Conservation (phyloP, 2,329 filamentous ascomycete species). For the Aureobasidium lini region DNA sequence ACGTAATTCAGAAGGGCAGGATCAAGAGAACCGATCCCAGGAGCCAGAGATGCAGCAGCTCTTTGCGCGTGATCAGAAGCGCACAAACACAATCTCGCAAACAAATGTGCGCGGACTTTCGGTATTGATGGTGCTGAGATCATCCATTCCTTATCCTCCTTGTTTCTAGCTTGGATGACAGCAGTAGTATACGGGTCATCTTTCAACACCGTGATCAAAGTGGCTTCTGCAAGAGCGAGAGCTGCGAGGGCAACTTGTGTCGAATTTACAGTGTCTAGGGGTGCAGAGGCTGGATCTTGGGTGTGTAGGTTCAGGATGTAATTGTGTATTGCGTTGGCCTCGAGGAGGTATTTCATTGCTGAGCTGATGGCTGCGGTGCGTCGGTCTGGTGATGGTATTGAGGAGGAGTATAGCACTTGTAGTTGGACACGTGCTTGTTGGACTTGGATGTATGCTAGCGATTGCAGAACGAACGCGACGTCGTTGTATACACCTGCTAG, state of each 20-base stretch:
- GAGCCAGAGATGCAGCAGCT: constrained; percentile 48
- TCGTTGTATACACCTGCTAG: constrained; percentile 75
- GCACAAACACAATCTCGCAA: constrained; percentile 78
- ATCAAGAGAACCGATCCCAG: constrained; percentile 47
- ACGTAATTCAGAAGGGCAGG: constrained; percentile 64
- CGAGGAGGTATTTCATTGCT: constrained; percentile 70
- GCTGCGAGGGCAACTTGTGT: constrained; percentile 42
- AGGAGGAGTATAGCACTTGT: constrained; percentile 61
- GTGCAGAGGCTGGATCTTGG: constrained; percentile 18
- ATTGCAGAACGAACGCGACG: constrained; percentile 68
- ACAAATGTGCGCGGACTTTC: constrained; percentile 80
- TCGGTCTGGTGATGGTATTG: constrained; percentile 50
- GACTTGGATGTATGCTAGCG: constrained; percentile 67
- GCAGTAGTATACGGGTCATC: constrained; percentile 87
- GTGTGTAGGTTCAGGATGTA: constrained; percentile 46
- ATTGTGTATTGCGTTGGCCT: constrained; percentile 69
- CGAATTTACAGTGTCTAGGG: constrained; percentile 35
- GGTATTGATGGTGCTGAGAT: constrained; percentile 81
- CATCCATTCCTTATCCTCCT: constrained; percentile 91
- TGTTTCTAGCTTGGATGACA: constrained; percentile 73
- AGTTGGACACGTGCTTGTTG: constrained; percentile 65
- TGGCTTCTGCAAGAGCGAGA: constrained; percentile 78
- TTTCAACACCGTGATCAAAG: constrained; percentile 80
- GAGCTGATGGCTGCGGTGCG: constrained; percentile 62
- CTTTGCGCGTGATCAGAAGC: constrained; percentile 80